Conservation (phyloP, 2,329 filamentous ascomycete genomes). For the Colletotrichum cereale region DNA sequence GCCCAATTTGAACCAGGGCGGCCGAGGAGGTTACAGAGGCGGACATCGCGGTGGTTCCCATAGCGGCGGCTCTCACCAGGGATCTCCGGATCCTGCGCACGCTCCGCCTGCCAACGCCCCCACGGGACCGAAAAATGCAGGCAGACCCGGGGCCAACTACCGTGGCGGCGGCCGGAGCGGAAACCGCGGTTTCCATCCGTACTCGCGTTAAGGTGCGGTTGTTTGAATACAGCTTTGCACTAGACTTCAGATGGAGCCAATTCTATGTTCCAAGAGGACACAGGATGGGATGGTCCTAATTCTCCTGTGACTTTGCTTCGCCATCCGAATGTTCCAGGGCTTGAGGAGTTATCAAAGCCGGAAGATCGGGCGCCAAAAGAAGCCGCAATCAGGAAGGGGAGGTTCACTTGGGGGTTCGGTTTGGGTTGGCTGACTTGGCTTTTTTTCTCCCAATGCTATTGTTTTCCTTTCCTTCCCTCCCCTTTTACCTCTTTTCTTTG, state of each 20-base stretch:
- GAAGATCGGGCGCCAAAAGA: slow-evolving; percentile 7
- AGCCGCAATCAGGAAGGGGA: slow-evolving; percentile 2
- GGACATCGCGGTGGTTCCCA: slow-evolving; percentile 50
- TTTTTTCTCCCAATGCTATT: neutral
- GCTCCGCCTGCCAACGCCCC: slow-evolving; percentile 74
- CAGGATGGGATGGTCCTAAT: neutral
- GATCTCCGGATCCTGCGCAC: slow-evolving; percentile 58
- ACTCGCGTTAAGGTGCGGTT: slow-evolving; percentile 54
- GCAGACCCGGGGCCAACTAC: slow-evolving; percentile 92
- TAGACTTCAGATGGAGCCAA: neutral
- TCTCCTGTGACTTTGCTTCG: neutral
- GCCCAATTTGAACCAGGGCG: slow-evolving; percentile 72
- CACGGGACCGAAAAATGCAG: slow-evolving; percentile 95
- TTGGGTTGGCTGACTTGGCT: slow-evolving; percentile 15
- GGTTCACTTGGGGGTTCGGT: neutral
- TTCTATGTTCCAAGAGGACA: neutral
- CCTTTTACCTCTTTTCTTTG: neutral
- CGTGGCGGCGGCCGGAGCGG: slow-evolving; percentile 87
- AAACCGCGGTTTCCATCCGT: slow-evolving; percentile 84
- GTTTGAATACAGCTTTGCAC: neutral
- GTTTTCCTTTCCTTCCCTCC: neutral
- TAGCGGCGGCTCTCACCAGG: slow-evolving; percentile 57
- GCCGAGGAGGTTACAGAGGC: slow-evolving; percentile 54
- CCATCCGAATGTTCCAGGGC: neutral
- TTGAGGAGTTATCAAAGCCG: neutral